Base-by-base conservation (phyloP, 179 eudicot species). In the Silene noctiflora region DNA sequence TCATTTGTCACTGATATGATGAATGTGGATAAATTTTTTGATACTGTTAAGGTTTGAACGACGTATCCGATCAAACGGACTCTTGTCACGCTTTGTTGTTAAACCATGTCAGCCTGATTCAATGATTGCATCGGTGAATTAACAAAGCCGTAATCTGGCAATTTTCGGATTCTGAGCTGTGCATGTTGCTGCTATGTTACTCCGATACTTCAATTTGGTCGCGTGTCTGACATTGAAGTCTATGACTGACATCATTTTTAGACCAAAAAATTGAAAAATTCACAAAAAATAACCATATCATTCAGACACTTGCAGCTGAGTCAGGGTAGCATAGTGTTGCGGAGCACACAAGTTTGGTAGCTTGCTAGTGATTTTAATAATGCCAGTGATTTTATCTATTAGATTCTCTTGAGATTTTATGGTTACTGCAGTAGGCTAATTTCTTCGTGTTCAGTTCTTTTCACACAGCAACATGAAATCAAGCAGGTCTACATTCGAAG, bases 401-500 rank as follows among this genome's bases (percentile, higher is more conserved):
- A 29, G 11, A 46, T 53, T 66, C 13, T 56, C 25, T 61, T 17
- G 2, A 51, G 44, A 20, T 44, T 7, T 21, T 25, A 8, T 48
- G 19, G 21, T 31, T 25, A 8, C 51, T 79, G 73, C 31, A 46
- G 27, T 75, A 31, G 46, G 16, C 62, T 78, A 19, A 71, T 73
- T 71, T 19, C 20, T 77, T 64, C 46, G 16, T 51, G 14, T 84
- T 79, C 90, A 94, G 98, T 94, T 81, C 42, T 67, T 76, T 89
- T 92, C 78, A 51, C 82, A 22, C 91, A 89, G 71, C 83, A 85
- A 80, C 89, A 88, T 66, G 95, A 94, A 76, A 75, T 94, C 64
- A 74, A 83, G 81, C 97, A 92, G 83, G 86, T 94, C 31, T 94
- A 92, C 83, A 83, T 93, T 46, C 88, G 89, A 74, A 94, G 97